Percentiles rank a stretch among this genome's conserved stretches.
phyloP scores from a whole-genome alignment of 2,329 filamentous ascomycete genomes.

The Colletotrichum destructivum region DNA sequence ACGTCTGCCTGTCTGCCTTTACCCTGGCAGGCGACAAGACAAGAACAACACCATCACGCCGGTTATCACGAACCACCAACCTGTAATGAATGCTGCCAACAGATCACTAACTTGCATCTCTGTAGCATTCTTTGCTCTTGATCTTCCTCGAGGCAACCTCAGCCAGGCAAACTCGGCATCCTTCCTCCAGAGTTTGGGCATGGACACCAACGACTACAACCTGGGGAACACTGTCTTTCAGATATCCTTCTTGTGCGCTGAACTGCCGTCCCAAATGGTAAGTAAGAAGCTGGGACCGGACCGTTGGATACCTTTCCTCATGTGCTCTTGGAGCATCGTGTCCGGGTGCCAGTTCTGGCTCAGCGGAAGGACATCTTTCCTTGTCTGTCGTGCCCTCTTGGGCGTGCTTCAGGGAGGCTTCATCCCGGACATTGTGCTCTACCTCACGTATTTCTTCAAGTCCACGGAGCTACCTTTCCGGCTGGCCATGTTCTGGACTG shows the following conservation, averaged over 20 bases:
- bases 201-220: conserved; percentile 63
- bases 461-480: conserved; percentile 47
- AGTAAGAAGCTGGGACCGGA: conserved; percentile 64
- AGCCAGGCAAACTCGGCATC: conserved; percentile 47
- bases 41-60: too few relatives aligned
- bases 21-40: too few relatives aligned
- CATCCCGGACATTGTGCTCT: conserved; percentile 52
- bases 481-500: conserved; percentile 48
- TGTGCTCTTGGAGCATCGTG: conserved; percentile 44
- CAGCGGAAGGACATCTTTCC: conserved; percentile 55
- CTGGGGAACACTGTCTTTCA: conserved; percentile 69
- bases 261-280: conserved; percentile 73
- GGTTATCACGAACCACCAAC: too few relatives aligned
- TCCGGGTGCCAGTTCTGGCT: conserved; percentile 50
- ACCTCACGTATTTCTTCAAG: conserved; percentile 50
- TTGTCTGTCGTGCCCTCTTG: conserved; percentile 56
- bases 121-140: conserved; percentile 46
- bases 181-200: conserved; percentile 57
- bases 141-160: conserved; percentile 47
- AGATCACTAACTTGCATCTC: not conserved
- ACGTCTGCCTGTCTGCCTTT: too few relatives aligned
- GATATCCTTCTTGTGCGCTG: conserved; percentile 68
- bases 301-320: conserved; percentile 50
- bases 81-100: too few relatives aligned
- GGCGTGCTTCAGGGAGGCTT: conserved; percentile 63